Conservation (phyloP, 1,284 basidiomycete genomes). For the Wallemia mellicola region DNA sequence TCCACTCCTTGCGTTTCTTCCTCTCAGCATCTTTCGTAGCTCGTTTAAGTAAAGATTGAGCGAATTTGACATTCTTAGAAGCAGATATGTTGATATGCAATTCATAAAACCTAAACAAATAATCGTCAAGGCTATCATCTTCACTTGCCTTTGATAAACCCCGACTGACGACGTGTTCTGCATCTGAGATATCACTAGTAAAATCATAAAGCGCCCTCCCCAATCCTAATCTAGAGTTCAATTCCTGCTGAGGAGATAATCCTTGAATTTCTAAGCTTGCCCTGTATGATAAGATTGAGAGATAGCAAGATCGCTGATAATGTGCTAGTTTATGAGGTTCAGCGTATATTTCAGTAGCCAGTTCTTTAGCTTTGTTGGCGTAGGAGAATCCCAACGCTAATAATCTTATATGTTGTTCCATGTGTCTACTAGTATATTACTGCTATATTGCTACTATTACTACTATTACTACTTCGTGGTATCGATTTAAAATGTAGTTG, state of each 20-base stretch:
- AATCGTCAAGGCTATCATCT: not conserved
- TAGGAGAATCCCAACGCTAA: too few species aligned
- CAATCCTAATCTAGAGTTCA: not conserved
- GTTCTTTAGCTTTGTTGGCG: too few species aligned
- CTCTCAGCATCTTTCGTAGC: not conserved
- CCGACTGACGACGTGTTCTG: not conserved
- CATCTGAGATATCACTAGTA: not conserved
- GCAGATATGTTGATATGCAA: not conserved
- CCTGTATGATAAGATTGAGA: not conserved
- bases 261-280: not conserved
- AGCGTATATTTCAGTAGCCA: too few species aligned
- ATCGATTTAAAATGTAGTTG: too few species aligned
- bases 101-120: not conserved
- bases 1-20: not conserved
- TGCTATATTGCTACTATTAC: too few species aligned
- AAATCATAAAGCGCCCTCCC: not conserved
- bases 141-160: not conserved
- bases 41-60: not conserved
- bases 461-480: too few species aligned
- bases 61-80: not conserved
- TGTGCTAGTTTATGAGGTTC: too few species aligned
- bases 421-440: too few species aligned
- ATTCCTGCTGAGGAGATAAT: not conserved
- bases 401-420: too few species aligned
- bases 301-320: not conserved